phyloP scores from a whole-genome alignment of 2,329 filamentous ascomycete species.

The Chaetomium globosum region DNA sequence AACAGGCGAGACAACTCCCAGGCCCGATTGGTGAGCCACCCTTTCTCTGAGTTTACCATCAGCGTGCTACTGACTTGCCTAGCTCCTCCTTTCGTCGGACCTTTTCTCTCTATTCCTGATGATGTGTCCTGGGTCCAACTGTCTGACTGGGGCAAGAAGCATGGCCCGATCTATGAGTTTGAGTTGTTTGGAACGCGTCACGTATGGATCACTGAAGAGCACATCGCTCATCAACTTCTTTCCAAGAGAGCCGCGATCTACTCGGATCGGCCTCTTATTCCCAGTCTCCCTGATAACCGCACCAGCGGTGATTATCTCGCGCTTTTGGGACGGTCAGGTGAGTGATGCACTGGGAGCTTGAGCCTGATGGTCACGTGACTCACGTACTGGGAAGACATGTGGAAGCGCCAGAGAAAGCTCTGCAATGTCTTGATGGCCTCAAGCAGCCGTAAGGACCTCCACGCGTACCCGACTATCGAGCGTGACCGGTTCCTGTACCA shows the following conservation, averaged over 20 bases:
- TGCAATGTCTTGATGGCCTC: conserved; percentile 49
- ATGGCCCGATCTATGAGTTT: conserved; percentile 52
- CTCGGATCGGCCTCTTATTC: conserved; percentile 52
- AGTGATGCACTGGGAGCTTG: neutral
- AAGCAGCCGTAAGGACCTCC: conserved; percentile 44
- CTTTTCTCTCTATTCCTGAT: conserved; percentile 50
- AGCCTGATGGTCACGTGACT: neutral
- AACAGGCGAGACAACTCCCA: conserved; percentile 39
- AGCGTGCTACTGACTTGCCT: neutral
- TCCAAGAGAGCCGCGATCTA: conserved; percentile 48
- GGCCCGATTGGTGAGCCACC: conserved; percentile 38
- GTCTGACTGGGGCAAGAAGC: conserved; percentile 51
- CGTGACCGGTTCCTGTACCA: conserved; percentile 52
- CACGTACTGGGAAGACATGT: conserved; percentile 43
- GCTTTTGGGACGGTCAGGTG: conserved; percentile 49
- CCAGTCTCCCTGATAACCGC: conserved; percentile 52
- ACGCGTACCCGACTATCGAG: conserved; percentile 49
- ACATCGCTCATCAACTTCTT: conserved; percentile 51
- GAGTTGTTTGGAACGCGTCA: conserved; percentile 51
- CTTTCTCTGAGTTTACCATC: no score
- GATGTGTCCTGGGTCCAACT: conserved; percentile 52
- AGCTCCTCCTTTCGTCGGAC: conserved; percentile 50
- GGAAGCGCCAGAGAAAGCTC: conserved; percentile 53
- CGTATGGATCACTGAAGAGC: conserved; percentile 53
- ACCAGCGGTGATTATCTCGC: conserved; percentile 53